Base-by-base conservation (phyloP, 352 stramenopile species). In the Phytophthora uliginosa region DNA sequence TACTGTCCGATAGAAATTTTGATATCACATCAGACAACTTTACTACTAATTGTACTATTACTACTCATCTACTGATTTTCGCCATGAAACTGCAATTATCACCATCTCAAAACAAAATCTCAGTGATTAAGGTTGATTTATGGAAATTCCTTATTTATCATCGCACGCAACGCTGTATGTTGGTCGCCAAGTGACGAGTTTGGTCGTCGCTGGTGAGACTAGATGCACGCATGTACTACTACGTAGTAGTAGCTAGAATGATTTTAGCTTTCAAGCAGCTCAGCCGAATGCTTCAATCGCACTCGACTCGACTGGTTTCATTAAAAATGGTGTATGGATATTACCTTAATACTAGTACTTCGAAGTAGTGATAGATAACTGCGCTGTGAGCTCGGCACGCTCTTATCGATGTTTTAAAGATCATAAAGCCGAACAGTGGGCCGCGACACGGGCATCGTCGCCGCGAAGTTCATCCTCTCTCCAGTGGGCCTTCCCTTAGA, bases 361-460 rank as follows among this genome's bases (percentile, higher is more conserved):
- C 34, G 34, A 40, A 12, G 34, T 40, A 40, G 34, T 65, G 69
- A 66, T 72, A 66, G 51, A 56, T 64, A 42, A 42, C 36, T 42
- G 36, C 9, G 5, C 12, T 18, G 36, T 42, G 36, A 42, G 36
- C 12, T 42, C 36, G 36, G 9, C 36, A 42, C 12, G 36, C 12
- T 42, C 36, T 6, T 17, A 17, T 42, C 36, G 12, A 42, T 42
- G 36, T 42, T 13, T 68, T 72, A 79, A 60, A 68, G 28, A 28
- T 78, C 62, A 67, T 78, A 73, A 3, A 81, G 48, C 38, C 63
- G 57, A 40, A 78, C 40, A 1, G 52, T 70, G 22, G 66, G 36
- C 40, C 74, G 69, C 33, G 31, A 50, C 18, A 66, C 24, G 12
- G 70, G 65, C 74, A 78, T 76, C 22, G 74, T 81, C 28, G 62